Evolutionary conservation across 2,329 filamentous ascomycete genomes (phyloP).

Genomic region (Cryphonectria naterciae): DNA sequence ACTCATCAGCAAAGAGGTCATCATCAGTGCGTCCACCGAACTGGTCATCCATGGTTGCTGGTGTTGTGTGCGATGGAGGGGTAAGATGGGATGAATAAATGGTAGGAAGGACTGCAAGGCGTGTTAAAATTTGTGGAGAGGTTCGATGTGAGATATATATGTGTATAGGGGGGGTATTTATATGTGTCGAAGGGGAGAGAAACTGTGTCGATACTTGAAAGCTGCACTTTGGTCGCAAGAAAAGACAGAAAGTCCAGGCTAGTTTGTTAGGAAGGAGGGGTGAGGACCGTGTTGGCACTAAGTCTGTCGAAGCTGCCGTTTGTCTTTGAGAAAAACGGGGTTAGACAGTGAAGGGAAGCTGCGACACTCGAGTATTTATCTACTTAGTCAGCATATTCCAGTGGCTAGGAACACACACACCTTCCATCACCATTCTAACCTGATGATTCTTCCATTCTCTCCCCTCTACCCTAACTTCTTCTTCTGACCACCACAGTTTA

Average conservation of each 20-base stretch:
- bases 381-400: background rate
- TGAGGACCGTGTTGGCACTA: background rate
- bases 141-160: no score
- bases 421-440: background rate
- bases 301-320: background rate
- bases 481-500: no score
- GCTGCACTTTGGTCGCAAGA: background rate
- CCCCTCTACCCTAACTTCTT: no score
- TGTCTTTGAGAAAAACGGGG: background rate
- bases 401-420: no score
- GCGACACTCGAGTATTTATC: no score
- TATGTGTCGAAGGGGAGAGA: background rate
- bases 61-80: background rate
- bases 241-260: background rate
- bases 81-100: background rate
- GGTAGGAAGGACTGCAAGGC: background rate
- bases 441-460: background rate
- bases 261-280: background rate
- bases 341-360: background rate
- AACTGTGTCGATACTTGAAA: background rate
- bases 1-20: constrained; percentile 65
- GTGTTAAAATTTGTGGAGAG: background rate
- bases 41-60: constrained; percentile 60
- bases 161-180: background rate
- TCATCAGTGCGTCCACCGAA: constrained; percentile 65